Evolutionary conservation across 192 early-diverging fungal genomes (phyloP).

Genomic region (Rhizophagus clarus): DNA sequence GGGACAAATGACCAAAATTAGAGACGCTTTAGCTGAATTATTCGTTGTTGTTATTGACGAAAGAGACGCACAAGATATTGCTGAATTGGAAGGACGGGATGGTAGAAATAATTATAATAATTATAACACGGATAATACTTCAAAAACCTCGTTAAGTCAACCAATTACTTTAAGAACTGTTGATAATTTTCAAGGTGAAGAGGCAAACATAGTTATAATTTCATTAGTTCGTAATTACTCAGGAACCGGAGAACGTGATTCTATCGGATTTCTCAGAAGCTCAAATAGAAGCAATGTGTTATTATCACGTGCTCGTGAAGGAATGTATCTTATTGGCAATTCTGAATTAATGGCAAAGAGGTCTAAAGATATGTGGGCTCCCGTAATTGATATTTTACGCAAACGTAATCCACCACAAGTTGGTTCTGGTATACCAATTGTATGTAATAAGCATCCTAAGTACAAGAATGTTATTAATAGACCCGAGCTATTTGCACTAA

Average conservation of each 20-base stretch:
- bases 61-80: slow-evolving; percentile 41
- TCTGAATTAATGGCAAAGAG: slow-evolving; percentile 37
- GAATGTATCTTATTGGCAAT: slow-evolving; percentile 61
- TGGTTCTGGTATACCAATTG: slow-evolving; percentile 47
- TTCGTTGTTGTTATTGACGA: slow-evolving; percentile 44
- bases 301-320: slow-evolving; percentile 59
- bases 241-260: slow-evolving; percentile 15
- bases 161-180: slow-evolving; percentile 44
- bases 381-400: slow-evolving; percentile 41
- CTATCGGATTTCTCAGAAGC: slow-evolving; percentile 59
- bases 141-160: background rate
- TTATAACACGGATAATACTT: background rate
- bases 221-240: slow-evolving; percentile 43
- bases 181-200: slow-evolving; percentile 53
- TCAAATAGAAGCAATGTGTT: slow-evolving; percentile 60
- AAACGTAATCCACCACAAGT: slow-evolving; percentile 31
- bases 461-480: slow-evolving; percentile 31
- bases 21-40: slow-evolving; percentile 33
- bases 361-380: slow-evolving; percentile 40
- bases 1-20: slow-evolving; percentile 52
- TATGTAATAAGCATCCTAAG: slow-evolving; percentile 52
- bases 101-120: too few relatives aligned
- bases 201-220: slow-evolving; percentile 47
- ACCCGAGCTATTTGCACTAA: slow-evolving; percentile 35
- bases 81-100: slow-evolving; percentile 15